phyloP scores from a whole-genome alignment of 805 yeast genomes.

The Saccharomyces paradoxus region DNA sequence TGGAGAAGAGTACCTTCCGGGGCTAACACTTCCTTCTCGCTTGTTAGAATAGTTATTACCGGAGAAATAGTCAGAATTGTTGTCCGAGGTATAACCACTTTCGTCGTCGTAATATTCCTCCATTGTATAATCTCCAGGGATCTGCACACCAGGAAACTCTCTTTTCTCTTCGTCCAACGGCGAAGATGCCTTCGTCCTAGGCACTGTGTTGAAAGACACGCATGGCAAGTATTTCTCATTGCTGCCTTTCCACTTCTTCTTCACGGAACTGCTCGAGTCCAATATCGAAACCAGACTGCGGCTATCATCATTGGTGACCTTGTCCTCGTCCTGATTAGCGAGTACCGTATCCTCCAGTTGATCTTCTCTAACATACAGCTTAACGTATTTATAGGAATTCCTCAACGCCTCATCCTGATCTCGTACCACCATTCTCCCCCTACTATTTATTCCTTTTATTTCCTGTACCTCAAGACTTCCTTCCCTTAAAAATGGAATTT shows the following conservation, averaged over 20 bases:
- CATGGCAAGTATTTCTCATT: slow-evolving; percentile 15
- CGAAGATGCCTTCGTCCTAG: slow-evolving; percentile 13
- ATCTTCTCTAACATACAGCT: not conserved
- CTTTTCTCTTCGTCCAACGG: slow-evolving; percentile 9
- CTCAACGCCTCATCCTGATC: not conserved
- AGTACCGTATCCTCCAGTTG: not conserved
- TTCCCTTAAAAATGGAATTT: not conserved
- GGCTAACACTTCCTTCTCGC: not conserved
- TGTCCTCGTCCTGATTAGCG: not conserved
- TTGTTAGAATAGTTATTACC: slow-evolving; percentile 9
- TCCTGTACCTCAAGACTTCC: not conserved
- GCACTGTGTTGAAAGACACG: slow-evolving; percentile 30
- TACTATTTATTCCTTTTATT: not conserved
- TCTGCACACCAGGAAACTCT: slow-evolving; percentile 24
- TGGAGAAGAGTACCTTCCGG: not conserved
- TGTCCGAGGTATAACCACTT: slow-evolving; percentile 10
- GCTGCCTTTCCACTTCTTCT: not conserved
- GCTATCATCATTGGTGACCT: not conserved
- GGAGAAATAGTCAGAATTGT: slow-evolving; percentile 9
- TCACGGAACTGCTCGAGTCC: not conserved
- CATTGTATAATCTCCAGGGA: slow-evolving; percentile 23
- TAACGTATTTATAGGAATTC: not conserved
- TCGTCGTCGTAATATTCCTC: slow-evolving; percentile 31
- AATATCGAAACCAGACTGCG: not conserved
- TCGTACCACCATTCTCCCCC: not conserved